Percentiles rank a stretch among this genome's conserved stretches.
These are phyloP conservation scores for Oemleria cerasiformis DNA, from an alignment of 306 rosid genomes.

Conservation along the genomic window DNA sequence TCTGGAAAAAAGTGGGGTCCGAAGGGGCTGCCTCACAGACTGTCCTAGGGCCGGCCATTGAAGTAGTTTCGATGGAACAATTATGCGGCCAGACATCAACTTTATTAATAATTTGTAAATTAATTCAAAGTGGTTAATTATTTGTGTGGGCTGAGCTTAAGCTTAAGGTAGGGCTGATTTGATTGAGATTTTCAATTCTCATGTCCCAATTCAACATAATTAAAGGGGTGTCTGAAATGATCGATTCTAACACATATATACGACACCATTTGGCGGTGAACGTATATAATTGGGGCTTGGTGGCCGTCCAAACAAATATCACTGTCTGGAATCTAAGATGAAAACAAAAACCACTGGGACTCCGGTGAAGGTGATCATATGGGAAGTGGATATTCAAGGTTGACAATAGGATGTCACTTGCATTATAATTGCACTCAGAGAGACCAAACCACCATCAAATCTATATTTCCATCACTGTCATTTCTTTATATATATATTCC, in stretches of 20 bases:
- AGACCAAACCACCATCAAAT: not conserved
- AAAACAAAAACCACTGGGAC: not conserved
- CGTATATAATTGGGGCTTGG: conserved; percentile 1
- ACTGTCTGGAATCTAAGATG: conserved; percentile 13
- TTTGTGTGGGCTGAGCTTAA: too few species aligned
- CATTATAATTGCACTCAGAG: not conserved
- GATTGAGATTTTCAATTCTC: not conserved
- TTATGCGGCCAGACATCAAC: too few species aligned
- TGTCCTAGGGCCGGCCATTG: too few species aligned
- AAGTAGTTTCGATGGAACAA: not conserved
- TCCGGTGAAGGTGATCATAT: not conserved
- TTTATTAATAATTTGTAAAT: not conserved
- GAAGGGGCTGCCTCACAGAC: too few species aligned
- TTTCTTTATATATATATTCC: not conserved
- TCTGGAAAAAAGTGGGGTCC: too few species aligned
- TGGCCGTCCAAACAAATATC: conserved; percentile 18
- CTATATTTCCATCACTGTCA: conserved; percentile 13
- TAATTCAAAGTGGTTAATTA: too few species aligned
- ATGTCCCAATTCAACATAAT: not conserved
- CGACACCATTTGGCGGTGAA: too few species aligned
- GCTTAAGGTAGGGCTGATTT: too few species aligned
- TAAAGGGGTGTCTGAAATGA: not conserved
- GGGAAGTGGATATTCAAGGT: conserved; percentile 9
- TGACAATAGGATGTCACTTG: conserved; percentile 20
- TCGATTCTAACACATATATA: too few species aligned